These are phyloP conservation scores for Annulohypoxylon truncatum DNA, from an alignment of 2,329 filamentous ascomycete genomes.

Conservation along the genomic window DNA sequence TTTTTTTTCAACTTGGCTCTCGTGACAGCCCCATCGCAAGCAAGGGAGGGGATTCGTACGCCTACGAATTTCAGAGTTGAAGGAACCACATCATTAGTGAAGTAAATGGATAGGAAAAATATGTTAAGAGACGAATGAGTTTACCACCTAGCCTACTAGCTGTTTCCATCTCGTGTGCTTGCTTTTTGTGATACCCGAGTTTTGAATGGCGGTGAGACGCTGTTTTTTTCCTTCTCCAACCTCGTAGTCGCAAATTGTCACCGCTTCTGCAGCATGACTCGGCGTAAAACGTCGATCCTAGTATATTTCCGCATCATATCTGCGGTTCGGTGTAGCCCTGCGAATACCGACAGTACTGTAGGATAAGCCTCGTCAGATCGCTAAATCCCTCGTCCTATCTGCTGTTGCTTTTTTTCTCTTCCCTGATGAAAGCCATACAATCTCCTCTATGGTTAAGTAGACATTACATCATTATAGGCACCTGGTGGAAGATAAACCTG, in stretches of 20 bases:
- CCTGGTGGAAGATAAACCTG: background rate
- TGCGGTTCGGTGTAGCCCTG: conserved; percentile 10
- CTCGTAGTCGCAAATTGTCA: conserved; percentile 9
- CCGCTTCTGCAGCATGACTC: conserved; percentile 18
- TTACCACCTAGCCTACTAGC: conserved; percentile 13
- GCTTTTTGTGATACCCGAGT: conserved; percentile 18
- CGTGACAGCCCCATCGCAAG: conserved; percentile 18
- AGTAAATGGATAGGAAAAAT: conserved; percentile 40
- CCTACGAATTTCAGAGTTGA: conserved; percentile 10
- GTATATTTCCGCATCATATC: background rate
- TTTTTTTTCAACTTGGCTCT: conserved; percentile 22
- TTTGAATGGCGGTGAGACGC: conserved; percentile 32
- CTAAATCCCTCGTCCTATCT: background rate
- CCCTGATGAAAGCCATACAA: background rate
- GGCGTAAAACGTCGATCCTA: conserved; percentile 17
- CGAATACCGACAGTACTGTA: conserved; percentile 7
- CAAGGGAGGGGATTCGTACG: conserved; percentile 27
- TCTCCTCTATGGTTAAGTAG: background rate
- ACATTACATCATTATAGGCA: background rate
- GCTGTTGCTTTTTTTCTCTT: background rate
- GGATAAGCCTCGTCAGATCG: background rate
- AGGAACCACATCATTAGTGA: conserved; percentile 28
- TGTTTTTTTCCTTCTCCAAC: background rate
- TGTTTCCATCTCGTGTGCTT: background rate
- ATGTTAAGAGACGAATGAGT: conserved; percentile 36